phyloP scores from a whole-genome alignment of 1,284 basidiomycete genomes.

The Mycosarcoma mackinlayi region DNA sequence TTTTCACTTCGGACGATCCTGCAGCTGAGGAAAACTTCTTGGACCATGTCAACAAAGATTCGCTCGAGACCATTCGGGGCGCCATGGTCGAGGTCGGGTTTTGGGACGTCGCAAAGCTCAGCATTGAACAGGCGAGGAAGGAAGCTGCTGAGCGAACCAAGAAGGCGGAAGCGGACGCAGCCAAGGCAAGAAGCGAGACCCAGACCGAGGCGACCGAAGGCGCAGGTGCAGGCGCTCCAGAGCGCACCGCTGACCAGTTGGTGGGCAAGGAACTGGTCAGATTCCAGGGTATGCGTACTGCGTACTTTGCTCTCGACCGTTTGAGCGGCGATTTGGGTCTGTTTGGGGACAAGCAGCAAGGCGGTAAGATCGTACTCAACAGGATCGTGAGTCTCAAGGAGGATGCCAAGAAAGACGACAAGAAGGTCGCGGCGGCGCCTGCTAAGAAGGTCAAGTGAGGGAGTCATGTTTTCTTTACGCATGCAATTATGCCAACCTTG shows the following conservation, averaged over 20 bases:
- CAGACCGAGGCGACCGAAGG: constrained; percentile 15
- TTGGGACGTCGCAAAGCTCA: constrained; percentile 81
- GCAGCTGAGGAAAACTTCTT: constrained; percentile 78
- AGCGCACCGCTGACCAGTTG: constrained; percentile 78
- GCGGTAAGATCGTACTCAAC: constrained; percentile 87
- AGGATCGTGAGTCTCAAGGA: constrained; percentile 95
- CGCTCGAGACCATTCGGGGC: constrained; percentile 80
- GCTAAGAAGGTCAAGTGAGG: constrained; percentile 31
- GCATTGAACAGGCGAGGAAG: constrained; percentile 76
- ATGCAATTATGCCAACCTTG: no score
- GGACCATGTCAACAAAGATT: constrained; percentile 81
- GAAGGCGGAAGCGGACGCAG: constrained; percentile 70
- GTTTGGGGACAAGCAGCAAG: constrained; percentile 72
- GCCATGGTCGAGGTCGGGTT: constrained; percentile 91
- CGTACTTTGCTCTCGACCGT: constrained; percentile 93
- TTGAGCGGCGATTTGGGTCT: constrained; percentile 70
- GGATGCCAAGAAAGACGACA: constrained; percentile 71
- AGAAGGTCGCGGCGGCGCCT: constrained; percentile 10
- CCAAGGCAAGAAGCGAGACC: constrained; percentile 36
- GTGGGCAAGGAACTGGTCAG: constrained; percentile 92
- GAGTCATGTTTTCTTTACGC: no score
- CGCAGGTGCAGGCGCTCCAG: constrained; percentile 41
- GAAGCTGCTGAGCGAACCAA: constrained; percentile 74
- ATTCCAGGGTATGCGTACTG: constrained; percentile 95
- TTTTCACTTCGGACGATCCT: constrained; percentile 95